Percentiles rank a stretch among this genome's conserved stretches.
Evolutionary conservation across 495 filamentous ascomycete species (phyloP).

Genomic region (Terfezia boudieri): DNA sequence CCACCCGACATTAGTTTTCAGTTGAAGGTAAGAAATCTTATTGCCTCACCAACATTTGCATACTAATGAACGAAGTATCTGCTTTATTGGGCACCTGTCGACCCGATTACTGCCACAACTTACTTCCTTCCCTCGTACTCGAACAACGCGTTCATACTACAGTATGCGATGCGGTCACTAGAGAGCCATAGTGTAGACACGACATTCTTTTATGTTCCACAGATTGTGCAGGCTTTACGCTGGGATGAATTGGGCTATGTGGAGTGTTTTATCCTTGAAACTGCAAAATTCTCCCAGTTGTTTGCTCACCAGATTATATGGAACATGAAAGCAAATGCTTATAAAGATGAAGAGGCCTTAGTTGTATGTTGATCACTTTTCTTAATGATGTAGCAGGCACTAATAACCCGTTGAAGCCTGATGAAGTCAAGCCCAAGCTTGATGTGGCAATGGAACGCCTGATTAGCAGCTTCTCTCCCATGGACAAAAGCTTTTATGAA

Average conservation of each 20-base stretch:
- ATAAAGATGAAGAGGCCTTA: slow-evolving; percentile 83
- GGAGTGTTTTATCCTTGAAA: slow-evolving; percentile 88
- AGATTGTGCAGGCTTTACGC: slow-evolving; percentile 89
- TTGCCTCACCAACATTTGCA: slow-evolving; percentile 12
- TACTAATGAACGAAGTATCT: slow-evolving; percentile 40
- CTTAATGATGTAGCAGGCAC: neutral
- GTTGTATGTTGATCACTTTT: slow-evolving; percentile 41
- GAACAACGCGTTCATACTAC: slow-evolving; percentile 84
- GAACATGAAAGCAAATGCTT: slow-evolving; percentile 99
- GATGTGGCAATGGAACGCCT: slow-evolving; percentile 75
- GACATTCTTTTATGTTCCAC: slow-evolving; percentile 96
- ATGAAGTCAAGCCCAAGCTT: slow-evolving; percentile 75
- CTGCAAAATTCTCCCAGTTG: slow-evolving; percentile 79
- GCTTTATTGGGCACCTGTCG: slow-evolving; percentile 83
- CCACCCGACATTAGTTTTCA: slow-evolving; percentile 63
- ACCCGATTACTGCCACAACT: slow-evolving; percentile 76
- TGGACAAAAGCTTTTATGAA: slow-evolving; percentile 73
- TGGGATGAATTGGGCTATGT: slow-evolving; percentile 90
- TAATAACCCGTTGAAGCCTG: slow-evolving; percentile 33
- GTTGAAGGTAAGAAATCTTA: slow-evolving; percentile 32
- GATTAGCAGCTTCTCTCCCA: slow-evolving; percentile 52
- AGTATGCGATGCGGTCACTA: slow-evolving; percentile 90
- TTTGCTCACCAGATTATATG: slow-evolving; percentile 99
- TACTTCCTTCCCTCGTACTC: slow-evolving; percentile 82
- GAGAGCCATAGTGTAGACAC: slow-evolving; percentile 87